Percentiles rank a stretch among this genome's conserved stretches.
phyloP scores from a whole-genome alignment of 768 basidiomycete genomes.

The Naganishia vishniacii region DNA sequence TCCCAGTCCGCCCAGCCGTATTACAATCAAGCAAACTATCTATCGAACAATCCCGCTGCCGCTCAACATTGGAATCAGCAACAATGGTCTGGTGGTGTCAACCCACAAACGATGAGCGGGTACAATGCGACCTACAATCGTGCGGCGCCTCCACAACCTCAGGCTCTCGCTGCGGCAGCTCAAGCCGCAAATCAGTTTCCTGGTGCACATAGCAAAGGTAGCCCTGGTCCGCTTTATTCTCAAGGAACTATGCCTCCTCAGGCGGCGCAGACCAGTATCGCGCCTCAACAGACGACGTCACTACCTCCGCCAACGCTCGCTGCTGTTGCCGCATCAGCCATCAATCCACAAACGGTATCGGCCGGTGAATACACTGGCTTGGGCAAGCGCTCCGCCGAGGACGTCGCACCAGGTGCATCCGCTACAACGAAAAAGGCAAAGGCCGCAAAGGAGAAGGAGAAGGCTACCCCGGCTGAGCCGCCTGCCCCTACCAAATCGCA shows the following conservation, averaged over 20 bases:
- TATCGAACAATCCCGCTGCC: not conserved
- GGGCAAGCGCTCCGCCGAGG: conserved; percentile 37
- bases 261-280: conserved; percentile 12
- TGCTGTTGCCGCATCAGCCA: conserved; percentile 5
- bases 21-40: conserved; percentile 9
- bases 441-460: conserved; percentile 32
- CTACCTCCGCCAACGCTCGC: conserved; percentile 12
- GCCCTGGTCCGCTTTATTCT: conserved; percentile 1
- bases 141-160: not conserved
- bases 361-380: conserved; percentile 32
- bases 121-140: conserved; percentile 11
- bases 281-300: conserved; percentile 12
- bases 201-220: not conserved
- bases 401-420: conserved; percentile 28
- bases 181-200: conserved; percentile 17
- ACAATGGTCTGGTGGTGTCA: conserved; percentile 17
- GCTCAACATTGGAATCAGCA: conserved; percentile 1
- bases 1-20: conserved; percentile 13
- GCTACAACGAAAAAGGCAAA: conserved; percentile 33
- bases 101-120: conserved; percentile 7
- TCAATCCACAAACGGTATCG: conserved; percentile 16
- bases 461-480: conserved; percentile 11
- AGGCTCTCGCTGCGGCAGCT: conserved; percentile 5
- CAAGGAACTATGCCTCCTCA: conserved; percentile 21
- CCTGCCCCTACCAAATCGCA: conserved; percentile 64